Percentiles rank a stretch among this genome's conserved stretches.
phyloP scores from a whole-genome alignment of 2,329 filamentous ascomycete species.

The Colletotrichum zoysiae region DNA sequence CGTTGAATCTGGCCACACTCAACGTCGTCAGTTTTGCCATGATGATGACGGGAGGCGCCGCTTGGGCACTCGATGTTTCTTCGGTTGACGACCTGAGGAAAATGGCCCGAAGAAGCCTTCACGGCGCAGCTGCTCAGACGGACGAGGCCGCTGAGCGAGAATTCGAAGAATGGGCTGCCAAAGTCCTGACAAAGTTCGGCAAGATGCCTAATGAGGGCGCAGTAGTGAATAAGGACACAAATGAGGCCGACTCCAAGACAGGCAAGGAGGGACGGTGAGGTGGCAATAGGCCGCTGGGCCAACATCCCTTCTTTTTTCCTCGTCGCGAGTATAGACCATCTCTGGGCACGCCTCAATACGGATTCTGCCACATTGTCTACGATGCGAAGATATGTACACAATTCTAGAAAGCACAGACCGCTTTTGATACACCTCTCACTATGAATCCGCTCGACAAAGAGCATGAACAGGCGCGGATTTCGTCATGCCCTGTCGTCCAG shows the following conservation, averaged over 20 bases:
- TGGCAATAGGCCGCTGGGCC: constrained; percentile 33
- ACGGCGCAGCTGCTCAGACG: constrained; percentile 48
- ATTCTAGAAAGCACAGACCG: constrained; percentile 27
- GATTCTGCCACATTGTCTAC: constrained; percentile 16
- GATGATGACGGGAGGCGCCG: constrained; percentile 77
- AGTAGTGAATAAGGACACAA: constrained; percentile 13
- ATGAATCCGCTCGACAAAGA: constrained; percentile 29
- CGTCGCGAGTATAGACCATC: constrained; percentile 15
- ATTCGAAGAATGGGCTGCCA: constrained; percentile 71
- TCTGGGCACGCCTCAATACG: constrained; percentile 16
- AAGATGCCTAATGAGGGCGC: constrained; percentile 45
- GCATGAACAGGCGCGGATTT: constrained; percentile 11
- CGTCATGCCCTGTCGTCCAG: constrained; percentile 13
- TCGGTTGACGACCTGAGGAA: constrained; percentile 73
- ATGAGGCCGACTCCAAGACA: constrained; percentile 31
- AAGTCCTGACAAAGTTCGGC: constrained; percentile 66
- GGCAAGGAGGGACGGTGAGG: constrained; percentile 37
- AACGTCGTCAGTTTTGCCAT: constrained; percentile 84
- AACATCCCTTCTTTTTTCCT: constrained; percentile 8
- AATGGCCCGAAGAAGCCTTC: constrained; percentile 60
- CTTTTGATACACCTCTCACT: constrained; percentile 33
- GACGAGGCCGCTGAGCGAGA: constrained; percentile 69
- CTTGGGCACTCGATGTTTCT: constrained; percentile 84
- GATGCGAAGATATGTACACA: constrained; percentile 32
- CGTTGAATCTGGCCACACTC: constrained; percentile 86